These are phyloP conservation scores for Ilyonectria sp. DNA, from an alignment of 2,329 filamentous ascomycete species.

Conservation along the genomic window DNA sequence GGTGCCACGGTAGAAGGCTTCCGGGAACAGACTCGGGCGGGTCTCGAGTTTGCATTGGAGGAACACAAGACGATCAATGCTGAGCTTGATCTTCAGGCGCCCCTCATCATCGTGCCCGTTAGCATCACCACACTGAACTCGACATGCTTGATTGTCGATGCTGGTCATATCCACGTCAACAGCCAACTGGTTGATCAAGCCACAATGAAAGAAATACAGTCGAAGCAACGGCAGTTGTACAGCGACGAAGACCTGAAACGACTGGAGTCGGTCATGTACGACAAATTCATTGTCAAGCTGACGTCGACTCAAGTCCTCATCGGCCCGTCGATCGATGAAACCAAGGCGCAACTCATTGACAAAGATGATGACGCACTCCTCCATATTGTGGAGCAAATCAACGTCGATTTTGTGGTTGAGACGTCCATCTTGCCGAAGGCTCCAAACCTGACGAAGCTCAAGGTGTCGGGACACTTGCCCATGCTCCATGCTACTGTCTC, in stretches of 20 bases:
- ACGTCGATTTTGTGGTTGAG: slow-evolving; percentile 96
- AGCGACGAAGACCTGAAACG: slow-evolving; percentile 90
- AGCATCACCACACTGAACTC: slow-evolving; percentile 87
- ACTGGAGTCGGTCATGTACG: slow-evolving; percentile 95
- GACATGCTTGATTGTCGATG: slow-evolving; percentile 94
- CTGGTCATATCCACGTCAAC: slow-evolving; percentile 93
- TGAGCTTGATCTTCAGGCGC: slow-evolving; percentile 94
- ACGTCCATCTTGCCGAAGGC: slow-evolving; percentile 97
- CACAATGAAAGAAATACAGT: slow-evolving; percentile 91
- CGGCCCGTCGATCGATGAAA: slow-evolving; percentile 91
- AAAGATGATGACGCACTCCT: slow-evolving; percentile 79
- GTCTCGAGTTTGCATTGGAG: slow-evolving; percentile 94
- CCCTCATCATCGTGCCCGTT: slow-evolving; percentile 95
- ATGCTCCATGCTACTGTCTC: slow-evolving; percentile 93
- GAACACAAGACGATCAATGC: slow-evolving; percentile 99
- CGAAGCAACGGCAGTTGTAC: slow-evolving; percentile 89
- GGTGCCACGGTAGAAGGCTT: slow-evolving; percentile 96
- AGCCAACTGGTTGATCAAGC: slow-evolving; percentile 94
- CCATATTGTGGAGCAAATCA: slow-evolving; percentile 96
- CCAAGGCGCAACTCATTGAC: slow-evolving; percentile 83
- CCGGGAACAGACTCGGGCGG: slow-evolving; percentile 94
- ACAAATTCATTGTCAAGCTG: slow-evolving; percentile 94
- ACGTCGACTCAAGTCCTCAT: slow-evolving; percentile 97
- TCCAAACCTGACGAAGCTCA: slow-evolving; percentile 91
- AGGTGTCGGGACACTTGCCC: slow-evolving; percentile 91